phyloP scores from a whole-genome alignment of 2,329 filamentous ascomycete genomes.

The Penicillium brasilianum region DNA sequence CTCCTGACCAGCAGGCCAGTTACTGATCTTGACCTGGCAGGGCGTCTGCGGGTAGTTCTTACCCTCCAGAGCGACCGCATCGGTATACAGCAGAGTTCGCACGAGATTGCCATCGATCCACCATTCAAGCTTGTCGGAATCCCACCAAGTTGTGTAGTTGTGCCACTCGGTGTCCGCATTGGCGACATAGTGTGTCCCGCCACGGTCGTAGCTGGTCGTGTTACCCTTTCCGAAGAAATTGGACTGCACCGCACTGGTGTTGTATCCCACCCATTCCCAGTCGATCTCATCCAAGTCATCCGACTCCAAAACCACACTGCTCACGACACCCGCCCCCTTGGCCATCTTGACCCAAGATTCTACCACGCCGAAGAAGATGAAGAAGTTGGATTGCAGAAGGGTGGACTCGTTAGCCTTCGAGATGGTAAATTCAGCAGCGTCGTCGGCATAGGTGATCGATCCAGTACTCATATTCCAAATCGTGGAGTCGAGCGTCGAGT shows the following conservation, averaged over 20 bases:
- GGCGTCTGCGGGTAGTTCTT: conserved; percentile 73
- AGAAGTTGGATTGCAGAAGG: conserved; percentile 78
- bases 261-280: conserved; percentile 59
- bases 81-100: conserved; percentile 64
- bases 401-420: conserved; percentile 68
- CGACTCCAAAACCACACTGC: conserved; percentile 79
- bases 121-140: conserved; percentile 67
- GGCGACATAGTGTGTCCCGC: conserved; percentile 71
- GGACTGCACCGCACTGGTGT: conserved; percentile 63
- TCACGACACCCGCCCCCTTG: conserved; percentile 75
- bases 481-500: conserved; percentile 60
- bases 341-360: conserved; percentile 80
- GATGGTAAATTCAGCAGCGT: conserved; percentile 75
- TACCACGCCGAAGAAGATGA: conserved; percentile 83
- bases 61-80: conserved; percentile 57
- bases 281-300: conserved; percentile 88
- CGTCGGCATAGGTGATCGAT: conserved; percentile 63
- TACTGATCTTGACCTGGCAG: conserved; percentile 71
- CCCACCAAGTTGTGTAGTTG: conserved; percentile 68
- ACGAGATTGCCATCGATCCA: conserved; percentile 65
- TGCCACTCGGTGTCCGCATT: conserved; percentile 60
- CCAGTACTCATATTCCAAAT: conserved; percentile 74
- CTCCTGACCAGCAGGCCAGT: conserved; percentile 67
- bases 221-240: conserved; percentile 98
- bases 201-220: conserved; percentile 76